These are phyloP conservation scores for Pythium grandisporangium DNA, from an alignment of 352 stramenopile genomes.

Conservation along the genomic window DNA sequence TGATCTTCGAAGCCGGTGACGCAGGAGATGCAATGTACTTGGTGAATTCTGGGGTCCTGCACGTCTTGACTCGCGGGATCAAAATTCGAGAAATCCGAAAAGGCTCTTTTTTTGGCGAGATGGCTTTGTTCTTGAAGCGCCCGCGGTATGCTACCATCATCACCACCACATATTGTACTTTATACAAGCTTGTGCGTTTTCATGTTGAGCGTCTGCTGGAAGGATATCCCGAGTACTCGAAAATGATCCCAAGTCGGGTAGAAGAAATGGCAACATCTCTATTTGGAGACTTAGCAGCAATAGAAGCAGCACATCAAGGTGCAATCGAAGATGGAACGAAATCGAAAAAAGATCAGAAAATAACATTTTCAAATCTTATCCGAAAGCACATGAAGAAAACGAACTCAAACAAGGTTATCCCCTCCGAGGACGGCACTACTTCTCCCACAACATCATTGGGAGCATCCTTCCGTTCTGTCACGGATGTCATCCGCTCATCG, in stretches of 20 bases:
- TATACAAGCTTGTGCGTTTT: conserved; percentile 51
- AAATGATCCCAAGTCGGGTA: conserved; percentile 25
- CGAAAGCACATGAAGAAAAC: conserved; percentile 35
- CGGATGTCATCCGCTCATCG: too few species aligned
- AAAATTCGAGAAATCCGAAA: conserved; percentile 55
- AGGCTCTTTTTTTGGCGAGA: conserved; percentile 55
- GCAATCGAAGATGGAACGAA: not conserved
- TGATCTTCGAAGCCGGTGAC: conserved; percentile 38
- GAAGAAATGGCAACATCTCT: conserved; percentile 30
- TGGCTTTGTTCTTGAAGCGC: conserved; percentile 42
- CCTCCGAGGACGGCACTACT: too few species aligned
- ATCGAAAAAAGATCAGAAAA: conserved; percentile 21
- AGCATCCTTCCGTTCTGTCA: too few species aligned
- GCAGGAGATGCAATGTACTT: conserved; percentile 61
- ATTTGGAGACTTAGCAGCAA: conserved; percentile 17
- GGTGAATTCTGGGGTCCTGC: conserved; percentile 50
- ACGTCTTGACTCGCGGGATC: conserved; percentile 44
- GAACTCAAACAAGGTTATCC: conserved; percentile 20
- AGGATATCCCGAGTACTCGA: conserved; percentile 36
- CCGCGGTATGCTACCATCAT: conserved; percentile 43
- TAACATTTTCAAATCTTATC: conserved; percentile 31
- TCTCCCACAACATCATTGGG: too few species aligned
- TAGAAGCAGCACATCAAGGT: conserved; percentile 4
- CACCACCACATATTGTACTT: conserved; percentile 46
- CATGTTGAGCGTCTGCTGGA: conserved; percentile 45